These are phyloP conservation scores for Zymoseptoria tritici DNA, from an alignment of 2,329 filamentous ascomycete species.

Conservation along the genomic window DNA sequence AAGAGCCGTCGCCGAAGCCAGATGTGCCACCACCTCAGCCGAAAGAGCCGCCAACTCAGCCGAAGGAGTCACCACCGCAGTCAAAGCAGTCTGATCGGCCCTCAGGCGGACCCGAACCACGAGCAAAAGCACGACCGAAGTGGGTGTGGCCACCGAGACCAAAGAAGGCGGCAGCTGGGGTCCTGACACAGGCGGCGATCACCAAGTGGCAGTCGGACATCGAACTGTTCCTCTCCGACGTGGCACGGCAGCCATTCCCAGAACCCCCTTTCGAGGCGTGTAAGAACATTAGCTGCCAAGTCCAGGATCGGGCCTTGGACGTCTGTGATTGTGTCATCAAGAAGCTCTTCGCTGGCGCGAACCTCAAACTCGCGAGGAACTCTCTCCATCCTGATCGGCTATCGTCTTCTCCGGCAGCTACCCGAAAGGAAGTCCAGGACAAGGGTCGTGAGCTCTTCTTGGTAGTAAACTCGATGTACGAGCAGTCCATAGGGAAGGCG, in stretches of 20 bases:
- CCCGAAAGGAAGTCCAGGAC: too few relatives aligned
- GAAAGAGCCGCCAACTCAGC: background rate
- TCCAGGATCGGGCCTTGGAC: background rate
- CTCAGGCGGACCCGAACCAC: background rate
- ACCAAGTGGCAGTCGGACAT: background rate
- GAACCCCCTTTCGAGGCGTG: conserved; percentile 35
- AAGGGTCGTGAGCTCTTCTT: too few relatives aligned
- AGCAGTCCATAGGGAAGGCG: too few relatives aligned
- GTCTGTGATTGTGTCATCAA: too few relatives aligned
- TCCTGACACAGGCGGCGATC: background rate
- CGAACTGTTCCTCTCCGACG: background rate
- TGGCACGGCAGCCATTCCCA: conserved; percentile 21
- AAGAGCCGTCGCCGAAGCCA: background rate
- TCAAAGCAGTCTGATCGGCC: background rate
- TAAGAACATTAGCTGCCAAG: background rate
- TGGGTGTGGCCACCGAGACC: background rate
- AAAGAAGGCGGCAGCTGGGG: background rate
- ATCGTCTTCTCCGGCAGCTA: too few relatives aligned
- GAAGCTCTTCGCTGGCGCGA: too few relatives aligned
- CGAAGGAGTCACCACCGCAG: background rate
- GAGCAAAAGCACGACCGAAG: background rate
- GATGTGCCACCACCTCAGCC: too few relatives aligned
- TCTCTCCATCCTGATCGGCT: too few relatives aligned
- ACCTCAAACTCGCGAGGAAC: too few relatives aligned
- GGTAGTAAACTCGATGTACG: too few relatives aligned